Evolutionary conservation across 106 monocot species (phyloP), one percentile per base, ranked within the genome.

Genomic region (Phalaenopsis equestris): DNA sequence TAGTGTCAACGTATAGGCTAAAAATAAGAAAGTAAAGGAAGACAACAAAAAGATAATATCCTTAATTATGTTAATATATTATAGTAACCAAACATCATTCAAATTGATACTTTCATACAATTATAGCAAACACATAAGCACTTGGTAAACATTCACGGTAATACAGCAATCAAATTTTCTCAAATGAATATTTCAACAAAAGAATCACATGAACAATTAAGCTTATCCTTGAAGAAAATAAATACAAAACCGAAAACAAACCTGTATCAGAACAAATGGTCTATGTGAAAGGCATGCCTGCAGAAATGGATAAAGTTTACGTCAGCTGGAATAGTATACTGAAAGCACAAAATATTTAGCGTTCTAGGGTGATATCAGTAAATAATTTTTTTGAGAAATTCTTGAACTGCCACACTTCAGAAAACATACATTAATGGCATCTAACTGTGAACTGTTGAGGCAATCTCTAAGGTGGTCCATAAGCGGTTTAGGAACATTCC

Each of bases 231-330:
- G 1, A 38, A 15, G 41, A 72, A 30, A 72, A 72, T 15, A 52
- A n/a, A 43, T n/a, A 42, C 17, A 42, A 70, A 42, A 42, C 17
- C 43, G 10, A 75, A 15, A 21, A 30, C 85, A 56, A 83, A 99
- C 95, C 99, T 99, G 99, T 78, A 99, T 95, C 45, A 99, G 83
- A 82, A 99, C 91, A 87, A 99, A 99, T 36, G 91, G 81, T 82
- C 86, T 94, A n/a, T 91, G 89, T n/a, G 90, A 93, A 87, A 99
- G 99, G 36, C 95, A 95, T 55, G 87, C 92, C 99, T 99, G 85
- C 76, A 88, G 77, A 23, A 85, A 16, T 77, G 38, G 65, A 82
- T 30, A 41, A 42, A 47, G 75, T 38, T 65, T 67, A 78, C 47
- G 42, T 43, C 21, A 56, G 73, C 18, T 47, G 39, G 2, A 42